Conservation (phyloP, 805 yeast species). For the Zygoascus bituminiphila region DNA sequence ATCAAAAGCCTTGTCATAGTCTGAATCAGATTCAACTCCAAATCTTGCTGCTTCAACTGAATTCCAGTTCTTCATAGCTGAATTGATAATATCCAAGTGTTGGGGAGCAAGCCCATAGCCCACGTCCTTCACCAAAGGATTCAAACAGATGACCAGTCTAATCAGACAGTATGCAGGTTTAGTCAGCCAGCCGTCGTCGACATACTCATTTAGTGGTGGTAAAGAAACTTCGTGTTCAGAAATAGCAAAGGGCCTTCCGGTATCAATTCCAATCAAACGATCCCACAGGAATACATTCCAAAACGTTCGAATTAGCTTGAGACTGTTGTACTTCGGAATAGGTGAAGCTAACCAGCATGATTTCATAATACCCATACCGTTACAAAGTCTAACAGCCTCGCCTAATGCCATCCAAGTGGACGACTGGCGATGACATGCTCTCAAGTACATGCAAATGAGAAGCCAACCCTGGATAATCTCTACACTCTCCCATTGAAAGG, state of each 20-base stretch:
- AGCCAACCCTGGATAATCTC: conserved; percentile 46
- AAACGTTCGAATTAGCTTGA: conserved; percentile 45
- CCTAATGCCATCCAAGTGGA: conserved; percentile 37
- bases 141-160: conserved; percentile 10
- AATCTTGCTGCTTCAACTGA: conserved; percentile 11
- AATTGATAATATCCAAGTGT: conserved; percentile 9
- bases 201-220: conserved; percentile 16
- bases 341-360: conserved; percentile 1
- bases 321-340: conserved; percentile 28
- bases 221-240: conserved; percentile 32
- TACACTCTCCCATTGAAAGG: conserved; percentile 45
- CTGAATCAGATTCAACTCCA: conserved; percentile 24
- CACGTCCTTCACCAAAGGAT: conserved; percentile 12
- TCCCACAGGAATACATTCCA: conserved; percentile 51
- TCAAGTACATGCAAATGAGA: conserved; percentile 36
- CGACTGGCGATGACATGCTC: conserved; percentile 39
- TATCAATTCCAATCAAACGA: conserved; percentile 43
- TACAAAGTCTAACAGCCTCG: conserved; percentile 36
- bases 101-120: conserved; percentile 11
- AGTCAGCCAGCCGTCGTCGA: conserved; percentile 42
- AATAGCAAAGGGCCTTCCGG: conserved; percentile 38
- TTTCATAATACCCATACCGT: conserved; percentile 39
- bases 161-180: conserved; percentile 23
- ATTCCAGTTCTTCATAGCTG: conserved; percentile 16
- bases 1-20: conserved; percentile 13